Percentiles rank a stretch among this genome's conserved stretches.
phyloP scores from a whole-genome alignment of 2,329 filamentous ascomycete species.

The Curvularia verruculosa region DNA sequence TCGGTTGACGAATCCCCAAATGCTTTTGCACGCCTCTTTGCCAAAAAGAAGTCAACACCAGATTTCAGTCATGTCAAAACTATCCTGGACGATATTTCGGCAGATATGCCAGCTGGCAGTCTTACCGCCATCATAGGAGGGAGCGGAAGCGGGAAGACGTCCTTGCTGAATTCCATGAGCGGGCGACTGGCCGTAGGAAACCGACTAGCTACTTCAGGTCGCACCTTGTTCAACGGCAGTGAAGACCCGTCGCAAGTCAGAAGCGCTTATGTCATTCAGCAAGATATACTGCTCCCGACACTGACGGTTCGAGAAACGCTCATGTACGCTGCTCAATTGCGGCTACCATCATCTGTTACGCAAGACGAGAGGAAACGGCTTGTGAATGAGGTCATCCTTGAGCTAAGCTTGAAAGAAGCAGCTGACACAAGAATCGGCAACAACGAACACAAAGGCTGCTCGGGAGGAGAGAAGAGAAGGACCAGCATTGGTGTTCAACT shows the following conservation, averaged over 20 bases:
- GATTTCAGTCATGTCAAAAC: constrained; percentile 47
- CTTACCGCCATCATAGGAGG: constrained; percentile 78
- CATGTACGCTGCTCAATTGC: constrained; percentile 72
- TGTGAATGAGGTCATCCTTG: constrained; percentile 77
- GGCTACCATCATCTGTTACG: constrained; percentile 68
- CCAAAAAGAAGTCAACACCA: constrained; percentile 31
- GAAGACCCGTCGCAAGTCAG: constrained; percentile 58
- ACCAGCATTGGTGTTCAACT: constrained; percentile 80
- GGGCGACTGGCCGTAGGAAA: constrained; percentile 68
- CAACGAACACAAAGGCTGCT: constrained; percentile 74
- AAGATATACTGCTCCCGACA: constrained; percentile 74
- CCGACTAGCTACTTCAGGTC: constrained; percentile 59
- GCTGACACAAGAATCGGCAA: constrained; percentile 76
- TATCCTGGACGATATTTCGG: constrained; percentile 68
- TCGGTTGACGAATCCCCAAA: constrained; percentile 64
- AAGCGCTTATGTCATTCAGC: constrained; percentile 76
- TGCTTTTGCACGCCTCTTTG: constrained; percentile 31
- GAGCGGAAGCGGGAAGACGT: constrained; percentile 70
- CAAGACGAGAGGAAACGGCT: constrained; percentile 64
- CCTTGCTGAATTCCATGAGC: constrained; percentile 69
- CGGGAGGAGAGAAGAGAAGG: constrained; percentile 77
- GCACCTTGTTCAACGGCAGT: constrained; percentile 66
- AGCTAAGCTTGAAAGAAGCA: constrained; percentile 77
- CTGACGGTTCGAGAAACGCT: constrained; percentile 78
- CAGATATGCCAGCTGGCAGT: constrained; percentile 68